A percentile compares a stretch with the other conserved stretches of the same genome.
Conservation (phyloP, 805 yeast genomes). For the Suhomyces pyralidae region DNA sequence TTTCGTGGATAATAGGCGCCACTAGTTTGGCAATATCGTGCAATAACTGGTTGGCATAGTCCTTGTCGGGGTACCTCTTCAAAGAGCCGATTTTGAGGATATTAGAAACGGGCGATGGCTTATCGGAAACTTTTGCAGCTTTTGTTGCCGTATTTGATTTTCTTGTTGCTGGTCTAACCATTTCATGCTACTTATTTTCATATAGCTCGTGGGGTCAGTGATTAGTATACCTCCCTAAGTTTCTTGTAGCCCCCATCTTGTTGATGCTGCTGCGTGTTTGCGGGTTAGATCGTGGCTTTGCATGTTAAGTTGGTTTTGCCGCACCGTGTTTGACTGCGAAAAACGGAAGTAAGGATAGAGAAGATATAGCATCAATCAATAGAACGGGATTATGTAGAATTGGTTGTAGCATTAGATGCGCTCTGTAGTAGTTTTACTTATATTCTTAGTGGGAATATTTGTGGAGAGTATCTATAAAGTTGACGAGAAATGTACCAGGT, state of each 20-base stretch:
- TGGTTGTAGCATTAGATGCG: neutral
- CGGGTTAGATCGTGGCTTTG: neutral
- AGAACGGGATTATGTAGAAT: too few relatives aligned
- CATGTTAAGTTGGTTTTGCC: neutral
- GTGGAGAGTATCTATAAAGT: slow-evolving; percentile 44
- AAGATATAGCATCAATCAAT: too few relatives aligned
- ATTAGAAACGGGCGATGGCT: slow-evolving; percentile 35
- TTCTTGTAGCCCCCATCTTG: neutral
- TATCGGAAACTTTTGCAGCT: slow-evolving; percentile 28
- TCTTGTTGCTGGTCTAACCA: slow-evolving; percentile 9
- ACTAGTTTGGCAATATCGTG: slow-evolving; percentile 68
- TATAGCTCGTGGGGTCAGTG: neutral
- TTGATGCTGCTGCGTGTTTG: neutral
- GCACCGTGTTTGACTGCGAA: neutral
- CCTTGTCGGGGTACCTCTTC: slow-evolving; percentile 34
- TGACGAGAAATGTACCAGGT: slow-evolving; percentile 53
- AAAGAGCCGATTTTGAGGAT: slow-evolving; percentile 38
- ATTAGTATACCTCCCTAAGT: neutral
- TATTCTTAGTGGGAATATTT: neutral
- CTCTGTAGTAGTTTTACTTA: too few relatives aligned
- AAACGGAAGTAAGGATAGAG: neutral
- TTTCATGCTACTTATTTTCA: slow-evolving; percentile 2
- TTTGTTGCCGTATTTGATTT: slow-evolving; percentile 5
- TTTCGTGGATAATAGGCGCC: slow-evolving; percentile 73
- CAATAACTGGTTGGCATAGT: slow-evolving; percentile 47